Evolutionary conservation across 208 protist genomes (phyloP).

Genomic region (Porcisia hertigi): DNA sequence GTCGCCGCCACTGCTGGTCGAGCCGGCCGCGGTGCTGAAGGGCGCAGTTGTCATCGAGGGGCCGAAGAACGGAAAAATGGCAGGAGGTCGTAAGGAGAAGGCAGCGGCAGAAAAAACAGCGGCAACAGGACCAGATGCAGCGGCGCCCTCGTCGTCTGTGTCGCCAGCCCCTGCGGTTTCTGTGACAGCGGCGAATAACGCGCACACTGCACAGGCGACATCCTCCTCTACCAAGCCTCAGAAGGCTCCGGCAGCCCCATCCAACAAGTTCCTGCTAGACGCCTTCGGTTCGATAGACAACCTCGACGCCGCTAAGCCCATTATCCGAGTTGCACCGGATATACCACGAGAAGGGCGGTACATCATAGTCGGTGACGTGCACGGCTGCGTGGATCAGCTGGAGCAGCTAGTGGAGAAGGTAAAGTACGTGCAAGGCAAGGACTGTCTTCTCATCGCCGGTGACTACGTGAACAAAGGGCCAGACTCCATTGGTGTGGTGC

Average conservation of each 20-base stretch:
- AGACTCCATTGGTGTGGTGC: slow-evolving; percentile 79
- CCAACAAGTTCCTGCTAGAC: slow-evolving; percentile 35
- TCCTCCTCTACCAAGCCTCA: slow-evolving; percentile 2
- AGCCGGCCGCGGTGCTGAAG: slow-evolving; percentile 15
- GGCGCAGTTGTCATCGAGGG: slow-evolving; percentile 14
- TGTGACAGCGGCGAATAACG: not conserved
- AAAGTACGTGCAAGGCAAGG: slow-evolving; percentile 69
- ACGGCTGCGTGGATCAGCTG: slow-evolving; percentile 87
- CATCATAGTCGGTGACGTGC: slow-evolving; percentile 91
- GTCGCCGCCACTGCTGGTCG: slow-evolving; percentile 13
- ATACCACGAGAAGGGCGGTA: slow-evolving; percentile 53
- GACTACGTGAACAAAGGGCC: slow-evolving; percentile 92
- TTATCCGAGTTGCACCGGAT: slow-evolving; percentile 64
- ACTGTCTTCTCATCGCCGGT: slow-evolving; percentile 83
- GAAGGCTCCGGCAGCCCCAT: slow-evolving; percentile 2
- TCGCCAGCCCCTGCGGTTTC: not conserved
- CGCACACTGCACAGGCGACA: not conserved
- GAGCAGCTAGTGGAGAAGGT: slow-evolving; percentile 78
- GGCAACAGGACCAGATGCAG: not conserved
- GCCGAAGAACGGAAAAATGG: not conserved
- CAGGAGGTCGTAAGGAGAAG: not conserved
- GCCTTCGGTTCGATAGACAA: slow-evolving; percentile 61
- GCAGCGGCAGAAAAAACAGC: not conserved
- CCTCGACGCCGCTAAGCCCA: slow-evolving; percentile 47
- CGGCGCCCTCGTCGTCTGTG: not conserved